These are phyloP conservation scores for Sonneratia caseolaris DNA, from an alignment of 345 rosid genomes.

Conservation along the genomic window DNA sequence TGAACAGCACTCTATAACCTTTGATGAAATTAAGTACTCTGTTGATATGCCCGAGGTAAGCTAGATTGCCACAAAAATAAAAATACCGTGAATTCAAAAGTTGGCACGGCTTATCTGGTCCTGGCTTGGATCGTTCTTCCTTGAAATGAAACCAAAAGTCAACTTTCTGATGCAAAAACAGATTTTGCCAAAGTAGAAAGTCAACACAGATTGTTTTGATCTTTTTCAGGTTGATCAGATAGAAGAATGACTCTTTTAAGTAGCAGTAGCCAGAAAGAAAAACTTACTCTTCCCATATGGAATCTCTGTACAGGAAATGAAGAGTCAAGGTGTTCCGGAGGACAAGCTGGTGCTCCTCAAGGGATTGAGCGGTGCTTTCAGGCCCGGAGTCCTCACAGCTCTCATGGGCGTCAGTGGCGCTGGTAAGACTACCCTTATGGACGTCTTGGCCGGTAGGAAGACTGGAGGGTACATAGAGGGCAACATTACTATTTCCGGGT, in stretches of 20 bases:
- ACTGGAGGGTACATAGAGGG: constrained; percentile 5
- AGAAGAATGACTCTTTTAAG: background rate
- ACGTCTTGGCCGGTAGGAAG: background rate
- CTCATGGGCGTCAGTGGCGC: constrained; percentile 4
- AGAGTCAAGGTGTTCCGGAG: constrained; percentile 2
- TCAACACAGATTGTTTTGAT: no score
- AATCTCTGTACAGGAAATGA: constrained; percentile 4
- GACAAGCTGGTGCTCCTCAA: background rate
- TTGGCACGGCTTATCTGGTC: background rate
- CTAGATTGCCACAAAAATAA: background rate
- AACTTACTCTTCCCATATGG: background rate
- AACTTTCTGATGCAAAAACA: background rate
- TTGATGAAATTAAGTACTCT: constrained; percentile 35
- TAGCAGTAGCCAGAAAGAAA: background rate
- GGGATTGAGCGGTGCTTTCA: background rate
- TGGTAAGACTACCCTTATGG: constrained; percentile 2
- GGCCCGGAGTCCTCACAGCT: background rate
- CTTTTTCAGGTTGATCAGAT: no score
- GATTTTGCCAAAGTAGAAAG: background rate
- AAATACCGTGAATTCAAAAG: background rate
- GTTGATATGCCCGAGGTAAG: constrained; percentile 55
- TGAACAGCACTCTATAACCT: constrained; percentile 38
- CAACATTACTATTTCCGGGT: background rate
- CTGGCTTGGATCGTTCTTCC: background rate
- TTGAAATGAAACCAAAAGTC: background rate